Evolutionary conservation across 139 green algal species (phyloP).

Genomic region (Picochlorum sp.): DNA sequence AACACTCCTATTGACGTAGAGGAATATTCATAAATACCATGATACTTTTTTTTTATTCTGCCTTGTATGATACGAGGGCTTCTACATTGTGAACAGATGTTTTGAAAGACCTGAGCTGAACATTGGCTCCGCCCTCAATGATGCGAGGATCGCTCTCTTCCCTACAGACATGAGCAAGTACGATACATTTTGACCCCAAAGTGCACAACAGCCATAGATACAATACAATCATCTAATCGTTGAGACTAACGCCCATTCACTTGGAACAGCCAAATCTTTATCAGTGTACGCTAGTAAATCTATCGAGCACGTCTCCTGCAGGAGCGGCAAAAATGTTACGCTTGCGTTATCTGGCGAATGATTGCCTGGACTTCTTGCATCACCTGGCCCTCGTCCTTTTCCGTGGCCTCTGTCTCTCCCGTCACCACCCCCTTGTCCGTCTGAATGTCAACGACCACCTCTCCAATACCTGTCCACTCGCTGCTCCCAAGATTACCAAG

Average conservation of each 20-base stretch:
- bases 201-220: too few species aligned
- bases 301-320: slow-evolving; percentile 83
- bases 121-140: too few species aligned
- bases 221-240: too few species aligned
- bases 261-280: slow-evolving; percentile 56
- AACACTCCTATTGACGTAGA: too few species aligned
- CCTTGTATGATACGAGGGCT: too few species aligned
- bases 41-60: too few species aligned
- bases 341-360: slow-evolving; percentile 89
- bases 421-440: slow-evolving; percentile 60
- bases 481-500: slow-evolving; percentile 69
- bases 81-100: too few species aligned
- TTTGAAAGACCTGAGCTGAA: too few species aligned
- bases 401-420: slow-evolving; percentile 24
- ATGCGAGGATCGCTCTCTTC: too few species aligned
- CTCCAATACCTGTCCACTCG: slow-evolving; percentile 74
- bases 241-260: slow-evolving; percentile 48
- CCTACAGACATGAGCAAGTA: too few species aligned
- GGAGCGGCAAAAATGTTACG: slow-evolving; percentile 91
- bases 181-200: too few species aligned
- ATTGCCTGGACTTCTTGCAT: slow-evolving; percentile 84
- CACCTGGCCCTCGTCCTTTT: slow-evolving; percentile 83
- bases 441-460: slow-evolving; percentile 91
- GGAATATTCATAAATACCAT: too few species aligned
- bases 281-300: slow-evolving; percentile 91